Evolutionary conservation across 2,329 filamentous ascomycete species (phyloP), one percentile per base, ranked within the genome.

Genomic region (Beauveria bassiana): DNA sequence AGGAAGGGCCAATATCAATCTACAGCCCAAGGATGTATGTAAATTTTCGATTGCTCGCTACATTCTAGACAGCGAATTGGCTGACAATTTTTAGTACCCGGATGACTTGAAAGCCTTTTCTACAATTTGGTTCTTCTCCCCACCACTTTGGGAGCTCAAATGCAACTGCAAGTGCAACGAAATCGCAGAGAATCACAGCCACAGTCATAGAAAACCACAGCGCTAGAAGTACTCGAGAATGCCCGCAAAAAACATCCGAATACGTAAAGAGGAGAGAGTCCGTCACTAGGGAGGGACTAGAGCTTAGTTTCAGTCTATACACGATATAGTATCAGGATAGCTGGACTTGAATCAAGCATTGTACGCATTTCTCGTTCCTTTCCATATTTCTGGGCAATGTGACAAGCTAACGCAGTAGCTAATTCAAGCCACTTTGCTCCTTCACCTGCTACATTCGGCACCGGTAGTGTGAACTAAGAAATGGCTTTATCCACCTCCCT

Each of bases 21-120:
- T 60, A 7, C 46, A 60, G n/a, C 58, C 58, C 8, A 34, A 60
- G 9, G 58, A 60, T 34, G 58, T 60, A 45, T 6, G 58, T 53
- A 12, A 20, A 40, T 12, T 22, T 22, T 0, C 5, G 3, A 34
- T 34, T 34, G 4, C 10, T 31, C 2, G 31, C 16, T 22, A 10
- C 12, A 5, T 14, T 46, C 43, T 5, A 46, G 9, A 45, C 22
- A 22, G 22, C 22, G 22, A 22, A 22, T 46, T 0, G 2, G n/a
- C n/a, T 22, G 3, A 46, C 43, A 12, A 24, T 20, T 20, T 24
- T 5, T 20, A 14, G 12, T 34, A 54, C 12, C 51, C 51, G 16
- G 51, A 20, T 9, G 8, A 40, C 31, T 31, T 54, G 16, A 54
- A 14, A 26, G 51, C 51, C 20, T 40, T 54, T 22, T 54, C 51